Base-by-base conservation (phyloP, 148 eudicot species). In the Linanthus parryae region DNA sequence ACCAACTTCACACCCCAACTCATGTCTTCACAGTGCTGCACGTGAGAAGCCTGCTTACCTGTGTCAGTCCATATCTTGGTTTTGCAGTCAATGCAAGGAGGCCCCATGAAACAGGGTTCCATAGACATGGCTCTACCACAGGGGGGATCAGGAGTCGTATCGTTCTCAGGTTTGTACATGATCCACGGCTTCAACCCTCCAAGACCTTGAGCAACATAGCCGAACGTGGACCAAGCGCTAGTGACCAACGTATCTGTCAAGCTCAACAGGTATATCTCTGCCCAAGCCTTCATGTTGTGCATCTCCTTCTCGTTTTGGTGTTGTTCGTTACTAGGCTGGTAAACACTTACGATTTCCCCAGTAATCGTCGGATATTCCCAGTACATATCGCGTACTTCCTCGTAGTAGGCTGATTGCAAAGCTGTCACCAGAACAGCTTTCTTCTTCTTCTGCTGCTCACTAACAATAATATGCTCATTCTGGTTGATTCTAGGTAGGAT, bases 111-210 rank as follows among this genome's bases (percentile, higher is more conserved):
- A 66, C 99, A 92, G 24, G 99, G 99, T 58, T 92, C 99, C 48
- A 84, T 81, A 16, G 99, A 92, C 74, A 80, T 70, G 55, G 78
- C 96, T 22, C 75, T 76, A 0, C 28, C 66, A 61, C 99, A 92
- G 7, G 96, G 90, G 0, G 96, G 99, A 27, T 88, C 53, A 3
- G 96, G 99, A 36, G 72, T 68, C 10, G 68, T 69, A 33, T 46
- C 50, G 17, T 92, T 78, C 59, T 87, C 90, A 0, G 96, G 77
- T 76, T 79, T 92, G 76, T 71, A 70, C 35, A 92, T 60, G 42
- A 92, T 88, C 96, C 96, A 92, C 1, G 99, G 99, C 62, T 73
- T 92, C 61, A 92, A 65, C 20, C 96, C 99, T 10, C 99, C 99
- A 17, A 92, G 89, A 52, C 96, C 82, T 44, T 87, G 94, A 64